A percentile compares a stretch with the other conserved stretches of the same genome.
phyloP scores from a whole-genome alignment of 345 rosid species.

The Pistacia vera region DNA sequence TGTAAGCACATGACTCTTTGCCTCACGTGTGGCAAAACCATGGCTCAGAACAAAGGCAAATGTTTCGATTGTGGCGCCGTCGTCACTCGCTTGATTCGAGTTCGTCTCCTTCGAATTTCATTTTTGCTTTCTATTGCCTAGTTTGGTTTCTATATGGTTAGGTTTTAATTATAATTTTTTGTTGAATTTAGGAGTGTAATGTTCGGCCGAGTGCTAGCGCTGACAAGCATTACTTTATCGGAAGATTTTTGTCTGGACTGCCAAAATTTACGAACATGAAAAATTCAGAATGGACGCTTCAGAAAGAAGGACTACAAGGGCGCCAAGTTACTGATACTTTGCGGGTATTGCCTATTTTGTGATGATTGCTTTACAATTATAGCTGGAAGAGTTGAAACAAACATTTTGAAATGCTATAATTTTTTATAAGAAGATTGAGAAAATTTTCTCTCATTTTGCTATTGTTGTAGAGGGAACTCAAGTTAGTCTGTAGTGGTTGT shows the following conservation, averaged over 20 bases:
- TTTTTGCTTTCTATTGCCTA: neutral
- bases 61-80: conserved; percentile 81
- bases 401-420: neutral
- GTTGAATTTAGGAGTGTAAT: conserved; percentile 61
- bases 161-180: neutral
- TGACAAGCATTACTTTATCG: conserved; percentile 89
- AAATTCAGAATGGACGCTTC: conserved; percentile 82
- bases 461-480: neutral
- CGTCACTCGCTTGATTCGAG: conserved; percentile 84
- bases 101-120: conserved; percentile 18
- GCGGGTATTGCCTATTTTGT: conserved; percentile 48
- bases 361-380: conserved; percentile 2
- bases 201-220: conserved; percentile 63
- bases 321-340: conserved; percentile 76
- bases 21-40: conserved; percentile 80
- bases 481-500: neutral
- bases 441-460: neutral
- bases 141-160: neutral
- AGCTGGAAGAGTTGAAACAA: conserved; percentile 6
- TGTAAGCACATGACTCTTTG: conserved; percentile 98
- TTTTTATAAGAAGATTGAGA: neutral
- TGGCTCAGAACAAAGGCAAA: conserved; percentile 78
- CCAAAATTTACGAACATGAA: conserved; percentile 87
- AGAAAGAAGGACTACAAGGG: conserved; percentile 89
- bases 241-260: conserved; percentile 77